Conservation (phyloP, 2,329 filamentous ascomycete species). For the Pseudogymnoascus sp. region DNA sequence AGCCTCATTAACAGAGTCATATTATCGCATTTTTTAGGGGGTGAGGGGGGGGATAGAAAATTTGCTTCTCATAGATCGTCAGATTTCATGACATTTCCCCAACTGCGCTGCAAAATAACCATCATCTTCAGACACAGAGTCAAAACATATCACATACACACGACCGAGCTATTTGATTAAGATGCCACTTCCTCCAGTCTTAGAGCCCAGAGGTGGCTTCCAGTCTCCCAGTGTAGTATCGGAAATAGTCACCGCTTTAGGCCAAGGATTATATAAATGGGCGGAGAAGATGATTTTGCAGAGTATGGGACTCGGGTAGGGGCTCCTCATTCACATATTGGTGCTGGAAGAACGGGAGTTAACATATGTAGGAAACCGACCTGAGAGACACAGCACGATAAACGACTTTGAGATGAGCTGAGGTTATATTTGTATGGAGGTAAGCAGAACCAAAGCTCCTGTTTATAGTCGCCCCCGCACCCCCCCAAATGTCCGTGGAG, state of each 20-base stretch:
- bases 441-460: background rate
- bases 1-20: background rate
- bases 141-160: background rate
- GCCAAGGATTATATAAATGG: background rate
- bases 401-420: background rate
- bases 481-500: background rate
- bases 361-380: background rate
- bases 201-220: background rate
- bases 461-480: no score
- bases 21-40: background rate
- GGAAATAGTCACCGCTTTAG: background rate
- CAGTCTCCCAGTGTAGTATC: background rate
- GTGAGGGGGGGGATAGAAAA: no score
- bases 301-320: background rate
- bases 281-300: background rate
- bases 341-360: background rate
- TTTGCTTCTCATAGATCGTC: no score
- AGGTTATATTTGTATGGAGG: background rate
- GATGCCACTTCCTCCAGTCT: background rate
- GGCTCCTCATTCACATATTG: background rate
- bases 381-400: background rate
- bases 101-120: background rate
- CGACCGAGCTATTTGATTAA: background rate
- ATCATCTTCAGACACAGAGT: background rate
- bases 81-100: background rate